Base-by-base conservation (phyloP, 2,329 filamentous ascomycete species). In the Fusarium globosum region DNA sequence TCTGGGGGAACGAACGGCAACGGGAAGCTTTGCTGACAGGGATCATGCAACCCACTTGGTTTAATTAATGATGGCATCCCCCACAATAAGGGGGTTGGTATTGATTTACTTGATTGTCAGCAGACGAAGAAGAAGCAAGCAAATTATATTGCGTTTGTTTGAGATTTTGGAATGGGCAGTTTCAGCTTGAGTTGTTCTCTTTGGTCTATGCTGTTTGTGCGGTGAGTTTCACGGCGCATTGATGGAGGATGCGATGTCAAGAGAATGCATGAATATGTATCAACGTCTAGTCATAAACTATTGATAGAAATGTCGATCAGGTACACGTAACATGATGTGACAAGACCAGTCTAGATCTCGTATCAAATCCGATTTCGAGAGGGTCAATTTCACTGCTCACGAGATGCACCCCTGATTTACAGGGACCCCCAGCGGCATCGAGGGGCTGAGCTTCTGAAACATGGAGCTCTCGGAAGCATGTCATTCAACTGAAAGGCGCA, bases 371-470 rank as follows among this genome's bases (percentile, higher is more conserved):
- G 14, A 35, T 33, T 41, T 33, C 23, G 21, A n/a, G 58, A 38
- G 43, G 28, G 46, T 62, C 69, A 71, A 69, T 71, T 59, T 71
- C 57, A 33, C 45, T 48, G 41, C 48, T 61, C 57, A 65, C 43
- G 49, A 62, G 56, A 42, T 41, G 60, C 56, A 63, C 42, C 66
- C 65, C 66, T 70, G 59, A 18, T 60, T 45, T 36, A 38, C 39
- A 45, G 49, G 51, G 38, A 51, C 33, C 30, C 39, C 46, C 21
- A 33, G 38, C 23, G 45, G 26, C 58, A 46, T 65, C 53, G 57
- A 51, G 72, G 61, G 71, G 70, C 66, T 65, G 63, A 75, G 58
- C 63, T 28, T 73, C 72, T 75, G 74, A 76, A 77, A 76, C 74
- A 76, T 76, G 65, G 56, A 71, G 63, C 39, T 49, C 56, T 64